Evolutionary conservation across 116 monocot genomes (phyloP), one percentile per base, ranked within the genome.

Genomic region (Phalaenopsis hybrid): DNA sequence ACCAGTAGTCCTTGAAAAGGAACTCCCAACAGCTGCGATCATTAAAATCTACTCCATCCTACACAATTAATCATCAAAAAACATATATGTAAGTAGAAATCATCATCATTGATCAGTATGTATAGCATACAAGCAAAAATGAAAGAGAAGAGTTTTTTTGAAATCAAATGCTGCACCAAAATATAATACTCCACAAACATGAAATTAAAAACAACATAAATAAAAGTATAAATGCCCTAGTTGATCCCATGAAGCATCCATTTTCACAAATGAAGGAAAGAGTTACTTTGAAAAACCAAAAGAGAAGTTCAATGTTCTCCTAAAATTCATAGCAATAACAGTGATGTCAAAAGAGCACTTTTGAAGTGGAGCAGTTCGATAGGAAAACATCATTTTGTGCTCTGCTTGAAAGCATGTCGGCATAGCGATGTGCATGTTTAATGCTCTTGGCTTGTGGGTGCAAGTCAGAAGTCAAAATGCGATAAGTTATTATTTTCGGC

Each of bases 1-100:
- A 78, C 99, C 99, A 99, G 81, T 99, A 99, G 52, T 90, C 89
- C 85, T 95, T 99, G 81, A 99, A 99, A 44, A 99, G 85, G 80
- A 90, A 92, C 72, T 92, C 86, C 99, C 99, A 98, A 74, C 93
- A 93, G 70, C 68, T 89, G 68, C 88, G 88, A 80, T 99, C 99
- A 89, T 95, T 88, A 87, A 99, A 95, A 84, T 94, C 91, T 45
- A 90, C 91, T 18, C 31, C 85, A 88, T 76, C 86, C 96, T 96
- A 82, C 20, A 77, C 6, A 81, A 82, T 23, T 81, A 75, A 61
- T 72, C 23, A 75, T 20, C 7, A 75, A 74, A 75, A 25, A 75
- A 46, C 75, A 18, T 7, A 45, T 8, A 45, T 2, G 46, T 21
- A 45, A 44, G 45, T 1, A 75, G 46, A 75, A 75, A 46, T n/a